phyloP scores from a whole-genome alignment of 805 yeast species.

The Huiozyma sinensis region DNA sequence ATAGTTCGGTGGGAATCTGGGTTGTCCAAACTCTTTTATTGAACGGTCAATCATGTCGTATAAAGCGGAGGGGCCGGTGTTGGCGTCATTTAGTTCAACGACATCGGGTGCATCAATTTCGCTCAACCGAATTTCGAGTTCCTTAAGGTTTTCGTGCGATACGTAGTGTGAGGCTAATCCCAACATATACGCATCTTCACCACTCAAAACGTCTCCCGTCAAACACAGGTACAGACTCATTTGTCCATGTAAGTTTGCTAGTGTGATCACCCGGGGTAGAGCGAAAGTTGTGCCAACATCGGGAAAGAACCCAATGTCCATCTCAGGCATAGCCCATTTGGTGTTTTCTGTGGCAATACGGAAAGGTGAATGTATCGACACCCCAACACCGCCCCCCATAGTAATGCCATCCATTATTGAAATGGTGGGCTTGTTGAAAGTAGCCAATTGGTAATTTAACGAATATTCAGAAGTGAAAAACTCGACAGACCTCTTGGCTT shows the following conservation, averaged over 20 bases:
- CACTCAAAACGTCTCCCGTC: conserved; percentile 71
- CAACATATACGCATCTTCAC: conserved; percentile 68
- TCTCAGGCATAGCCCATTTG: conserved; percentile 93
- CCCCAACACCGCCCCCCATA: conserved; percentile 97
- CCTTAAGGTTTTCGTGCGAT: conserved; percentile 50
- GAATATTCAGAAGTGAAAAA: conserved; percentile 77
- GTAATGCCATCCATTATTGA: conserved; percentile 83
- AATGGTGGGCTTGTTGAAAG: conserved; percentile 82
- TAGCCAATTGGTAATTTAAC: conserved; percentile 65
- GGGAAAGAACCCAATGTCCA: conserved; percentile 91
- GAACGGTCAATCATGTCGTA: conserved; percentile 49
- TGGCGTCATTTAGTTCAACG: neutral
- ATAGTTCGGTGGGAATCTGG: conserved; percentile 53
- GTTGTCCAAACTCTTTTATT: conserved; percentile 62
- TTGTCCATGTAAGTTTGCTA: conserved; percentile 46
- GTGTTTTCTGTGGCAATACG: conserved; percentile 89
- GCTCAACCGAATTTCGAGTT: conserved; percentile 54
- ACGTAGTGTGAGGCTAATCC: conserved; percentile 92
- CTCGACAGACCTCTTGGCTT: conserved; percentile 40
- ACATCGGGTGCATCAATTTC: conserved; percentile 34
- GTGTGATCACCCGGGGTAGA: conserved; percentile 50
- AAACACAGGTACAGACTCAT: conserved; percentile 78
- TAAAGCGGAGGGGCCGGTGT: conserved; percentile 8
- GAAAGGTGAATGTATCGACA: conserved; percentile 83
- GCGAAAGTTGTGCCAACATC: conserved; percentile 94